Base-by-base conservation (phyloP, 2,329 filamentous ascomycete genomes). In the Colletotrichum chlorophyti region DNA sequence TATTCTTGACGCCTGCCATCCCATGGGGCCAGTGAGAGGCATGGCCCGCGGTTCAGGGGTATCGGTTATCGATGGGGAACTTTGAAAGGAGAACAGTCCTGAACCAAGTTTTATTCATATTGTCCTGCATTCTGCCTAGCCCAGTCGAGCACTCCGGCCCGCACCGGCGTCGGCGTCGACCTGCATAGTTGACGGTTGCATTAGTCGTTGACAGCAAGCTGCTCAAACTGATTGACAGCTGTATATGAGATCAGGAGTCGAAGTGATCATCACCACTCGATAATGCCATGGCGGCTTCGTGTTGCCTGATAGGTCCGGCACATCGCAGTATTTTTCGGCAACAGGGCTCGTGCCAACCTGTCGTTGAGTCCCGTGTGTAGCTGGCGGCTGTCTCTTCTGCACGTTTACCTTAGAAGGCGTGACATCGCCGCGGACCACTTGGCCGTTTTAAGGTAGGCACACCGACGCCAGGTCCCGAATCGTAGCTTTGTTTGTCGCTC, bases 111-210 rank as follows among this genome's bases (percentile, higher is more conserved):
- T 52, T 54, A 12, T 38, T 37, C 19, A 24, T 11, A 26, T 42
- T 19, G 8, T 19, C 43, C 24, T 48, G 50, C 37, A 49, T 29
- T 12, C 8, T n/a, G 41, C 27, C 55, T 55, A 55, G 35, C 55
- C 55, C 19, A 38, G 50, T 59, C 32, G 19, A 59, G 55, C 42
- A 59, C 31, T 37, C 45, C 55, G 50, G 43, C 55, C 55, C 50
- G 50, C 51, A 34, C 19, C 51, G 32, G n/a, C 19, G 27, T 42
- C 29, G 35, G 19, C 17, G 42, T 40, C 23, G 29, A 32, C 19
- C 42, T 38, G 38, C n/a, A 10, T 15, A 21, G 19, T 14, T 26
- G 19, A 26, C 32, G 19, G 19, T 34, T 14, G n/a, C n/a, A n/a
- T n/a, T n/a, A n/a, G n/a, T n/a, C n/a, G n/a, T n/a, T n/a, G n/a